A percentile compares a stretch with the other conserved stretches of the same genome.
Conservation (phyloP, 1,284 basidiomycete species). For the Microbotryum lychnidis-dioicae region DNA sequence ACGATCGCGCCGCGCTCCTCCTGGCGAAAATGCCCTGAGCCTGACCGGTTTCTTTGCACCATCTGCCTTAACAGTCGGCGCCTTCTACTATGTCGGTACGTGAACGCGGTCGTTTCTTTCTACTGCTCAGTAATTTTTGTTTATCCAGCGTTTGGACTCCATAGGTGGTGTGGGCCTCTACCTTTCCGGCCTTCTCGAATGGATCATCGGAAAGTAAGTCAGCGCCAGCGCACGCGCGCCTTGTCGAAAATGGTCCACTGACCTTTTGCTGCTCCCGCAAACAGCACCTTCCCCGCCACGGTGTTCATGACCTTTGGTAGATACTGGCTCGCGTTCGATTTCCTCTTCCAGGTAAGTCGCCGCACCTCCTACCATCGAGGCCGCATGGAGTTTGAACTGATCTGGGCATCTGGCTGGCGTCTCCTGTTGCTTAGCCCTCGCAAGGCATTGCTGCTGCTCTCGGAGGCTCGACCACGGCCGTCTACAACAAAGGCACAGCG, state of each 20-base stretch:
- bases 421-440: conserved; percentile 11
- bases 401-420: neutral
- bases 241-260: neutral
- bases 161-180: conserved; percentile 21
- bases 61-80: too few relatives aligned
- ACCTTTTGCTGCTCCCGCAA: neutral
- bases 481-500: conserved; percentile 28
- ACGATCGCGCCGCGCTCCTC: neutral
- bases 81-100: too few relatives aligned
- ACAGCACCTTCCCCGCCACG: conserved; percentile 29
- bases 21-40: neutral
- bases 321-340: conserved; percentile 23
- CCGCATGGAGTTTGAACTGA: neutral
- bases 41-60: too few relatives aligned
- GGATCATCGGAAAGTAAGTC: conserved; percentile 15
- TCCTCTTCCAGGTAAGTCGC: neutral
- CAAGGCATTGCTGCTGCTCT: conserved; percentile 16
- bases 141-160: neutral
- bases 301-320: conserved; percentile 32
- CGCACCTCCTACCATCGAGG: too few relatives aligned
- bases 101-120: too few relatives aligned
- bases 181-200: conserved; percentile 26
- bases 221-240: neutral
- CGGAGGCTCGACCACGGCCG: conserved; percentile 9
- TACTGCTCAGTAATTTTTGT: too few relatives aligned